Conservation (phyloP, 129 eudicot genomes). For the Tanacetum coccineum region DNA sequence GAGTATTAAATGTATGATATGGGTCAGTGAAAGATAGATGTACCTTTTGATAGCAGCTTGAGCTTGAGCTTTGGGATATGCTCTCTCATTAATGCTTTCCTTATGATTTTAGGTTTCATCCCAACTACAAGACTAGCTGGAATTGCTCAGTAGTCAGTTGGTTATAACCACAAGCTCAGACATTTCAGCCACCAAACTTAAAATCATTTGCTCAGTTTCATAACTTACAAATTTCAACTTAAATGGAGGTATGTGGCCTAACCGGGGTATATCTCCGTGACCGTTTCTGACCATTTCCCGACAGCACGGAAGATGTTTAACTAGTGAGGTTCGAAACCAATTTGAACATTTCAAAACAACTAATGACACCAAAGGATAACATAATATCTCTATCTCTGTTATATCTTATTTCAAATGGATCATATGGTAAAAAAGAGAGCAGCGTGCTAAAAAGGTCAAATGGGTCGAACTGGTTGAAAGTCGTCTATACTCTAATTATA, state of each 20-base stretch:
- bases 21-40: constrained; percentile 37
- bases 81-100: constrained; percentile 24
- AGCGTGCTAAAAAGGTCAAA: background rate
- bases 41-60: constrained; percentile 16
- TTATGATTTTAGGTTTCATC: constrained; percentile 27
- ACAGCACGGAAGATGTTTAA: too few relatives aligned
- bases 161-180: constrained; percentile 20
- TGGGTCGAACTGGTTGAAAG: background rate
- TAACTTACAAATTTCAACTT: background rate
- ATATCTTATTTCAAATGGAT: background rate
- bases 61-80: constrained; percentile 23
- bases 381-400: background rate
- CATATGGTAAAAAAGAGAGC: background rate
- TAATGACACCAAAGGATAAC: constrained; percentile 9
- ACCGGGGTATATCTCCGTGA: too few relatives aligned
- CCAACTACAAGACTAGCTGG: constrained; percentile 24
- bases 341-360: background rate
- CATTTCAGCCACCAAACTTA: too few relatives aligned
- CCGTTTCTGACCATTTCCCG: too few relatives aligned
- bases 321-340: too few relatives aligned
- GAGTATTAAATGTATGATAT: constrained; percentile 33
- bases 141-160: constrained; percentile 28
- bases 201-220: too few relatives aligned
- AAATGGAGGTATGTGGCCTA: too few relatives aligned
- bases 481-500: too few relatives aligned